Evolutionary conservation across 176 grass and related monocot genomes (phyloP), one percentile per base, ranked within the genome.

Genomic region (Poa pratensis): DNA sequence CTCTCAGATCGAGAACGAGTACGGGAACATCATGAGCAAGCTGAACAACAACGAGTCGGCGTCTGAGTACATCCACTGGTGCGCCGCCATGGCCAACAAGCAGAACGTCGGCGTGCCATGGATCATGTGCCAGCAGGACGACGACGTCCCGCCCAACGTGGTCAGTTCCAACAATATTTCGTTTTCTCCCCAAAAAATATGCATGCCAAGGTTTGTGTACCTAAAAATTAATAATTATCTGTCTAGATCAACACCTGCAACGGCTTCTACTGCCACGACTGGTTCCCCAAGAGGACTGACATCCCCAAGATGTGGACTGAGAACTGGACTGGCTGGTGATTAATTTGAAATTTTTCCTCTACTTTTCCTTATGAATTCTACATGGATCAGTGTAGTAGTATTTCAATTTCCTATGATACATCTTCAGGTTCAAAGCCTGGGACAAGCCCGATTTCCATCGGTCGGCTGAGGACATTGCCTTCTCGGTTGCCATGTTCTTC

Each of bases 221-320:
- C 12, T 49, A 15, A 49, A 46, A 48, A 14, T 7, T 42, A 42
- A 11, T 46, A 46, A 18, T 34, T 27, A 12, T 11, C 14, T 16
- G 5, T 17, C 34, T 15, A 64, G 94, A 85, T 95, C 89, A 85
- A 98, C 52, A 93, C 95, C 3, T 95, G 93, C 91, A 98, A 98
- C 53, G 90, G 91, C 5, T 98, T 95, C 68, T 93, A 93, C 15
- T 92, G 95, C 52, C 87, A 93, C 3, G 80, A 88, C 15, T 98
- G 90, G 81, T 90, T 84, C 48, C 93, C 96, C 0, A 85, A 95
- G 2, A 83, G 90, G 52, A 78, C 64, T 0, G 90, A 53, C 14
- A 95, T 90, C 57, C 96, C 96, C 0, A 98, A 98, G 83, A 90
- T 98, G 0, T 98, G 95, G 95, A 98, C 95, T 0, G 95, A 98